Percentiles rank a stretch among this genome's conserved stretches.
Evolutionary conservation across 2,329 filamentous ascomycete genomes (phyloP).

Genomic region (Colletotrichum cereale): DNA sequence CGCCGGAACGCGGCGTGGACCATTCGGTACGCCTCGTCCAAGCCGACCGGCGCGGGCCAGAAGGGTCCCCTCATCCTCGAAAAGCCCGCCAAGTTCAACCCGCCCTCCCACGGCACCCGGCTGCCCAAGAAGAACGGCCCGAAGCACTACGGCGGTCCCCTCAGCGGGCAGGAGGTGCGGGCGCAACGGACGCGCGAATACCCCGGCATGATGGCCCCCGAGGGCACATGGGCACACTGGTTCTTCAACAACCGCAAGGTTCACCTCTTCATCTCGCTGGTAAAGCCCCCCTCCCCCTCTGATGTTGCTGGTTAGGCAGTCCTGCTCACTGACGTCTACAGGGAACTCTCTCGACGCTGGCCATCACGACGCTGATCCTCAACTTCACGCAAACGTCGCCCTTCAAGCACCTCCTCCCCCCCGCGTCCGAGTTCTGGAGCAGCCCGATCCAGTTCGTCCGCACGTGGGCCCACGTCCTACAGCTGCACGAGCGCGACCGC

Average conservation of each 20-base stretch:
- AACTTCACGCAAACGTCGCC: conserved; percentile 85
- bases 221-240: conserved; percentile 85
- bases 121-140: conserved; percentile 70
- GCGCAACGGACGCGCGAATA: conserved; percentile 80
- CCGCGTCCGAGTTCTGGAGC: conserved; percentile 74
- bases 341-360: conserved; percentile 77
- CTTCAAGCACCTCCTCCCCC: conserved; percentile 82
- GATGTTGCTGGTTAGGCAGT: not conserved
- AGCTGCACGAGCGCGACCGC: conserved; percentile 80
- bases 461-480: conserved; percentile 78
- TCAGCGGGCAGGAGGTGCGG: conserved; percentile 74
- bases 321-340: conserved; percentile 45
- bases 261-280: conserved; percentile 87
- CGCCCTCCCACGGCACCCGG: conserved; percentile 86
- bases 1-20: conserved; percentile 40
- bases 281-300: conserved; percentile 56
- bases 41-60: conserved; percentile 44
- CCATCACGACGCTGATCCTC: conserved; percentile 78
- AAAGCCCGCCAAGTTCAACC: conserved; percentile 90
- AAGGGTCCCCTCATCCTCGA: conserved; percentile 79
- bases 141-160: conserved; percentile 79
- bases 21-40: conserved; percentile 50
- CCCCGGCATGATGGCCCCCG: conserved; percentile 88
- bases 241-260: conserved; percentile 83
- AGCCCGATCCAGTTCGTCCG: conserved; percentile 77